Evolutionary conservation across 1,284 basidiomycete species (phyloP).

Genomic region (Coriolopsis trogii): DNA sequence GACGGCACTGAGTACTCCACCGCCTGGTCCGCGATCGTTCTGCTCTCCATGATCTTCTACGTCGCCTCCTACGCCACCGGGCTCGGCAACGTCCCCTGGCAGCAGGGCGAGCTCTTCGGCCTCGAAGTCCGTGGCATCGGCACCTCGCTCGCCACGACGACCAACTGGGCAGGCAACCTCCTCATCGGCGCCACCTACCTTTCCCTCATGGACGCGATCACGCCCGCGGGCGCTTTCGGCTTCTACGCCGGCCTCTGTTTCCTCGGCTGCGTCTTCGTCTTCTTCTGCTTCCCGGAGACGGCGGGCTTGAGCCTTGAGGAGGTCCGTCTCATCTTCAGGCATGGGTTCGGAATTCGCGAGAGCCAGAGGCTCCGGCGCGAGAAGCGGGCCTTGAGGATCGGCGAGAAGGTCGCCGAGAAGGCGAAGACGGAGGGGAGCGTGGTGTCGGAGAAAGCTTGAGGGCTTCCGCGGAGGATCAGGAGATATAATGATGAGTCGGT

Average conservation of each 20-base stretch:
- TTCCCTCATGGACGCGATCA: slow-evolving; percentile 75
- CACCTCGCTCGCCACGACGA: slow-evolving; percentile 78
- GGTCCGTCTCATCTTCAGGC: slow-evolving; percentile 61
- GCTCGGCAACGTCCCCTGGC: slow-evolving; percentile 83
- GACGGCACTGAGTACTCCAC: slow-evolving; percentile 66
- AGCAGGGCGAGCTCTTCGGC: slow-evolving; percentile 83
- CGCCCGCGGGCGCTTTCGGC: slow-evolving; percentile 78
- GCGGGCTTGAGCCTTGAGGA: slow-evolving; percentile 79
- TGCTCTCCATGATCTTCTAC: slow-evolving; percentile 80
- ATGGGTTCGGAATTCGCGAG: slow-evolving; percentile 61
- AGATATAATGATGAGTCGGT: background rate
- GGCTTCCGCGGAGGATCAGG: background rate
- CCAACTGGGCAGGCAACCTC: slow-evolving; percentile 82
- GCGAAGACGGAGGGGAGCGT: background rate
- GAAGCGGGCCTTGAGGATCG: slow-evolving; percentile 39
- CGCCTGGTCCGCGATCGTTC: slow-evolving; percentile 69
- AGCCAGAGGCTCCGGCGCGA: slow-evolving; percentile 49
- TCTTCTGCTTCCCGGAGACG: slow-evolving; percentile 78
- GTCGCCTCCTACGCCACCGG: slow-evolving; percentile 84
- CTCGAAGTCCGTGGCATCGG: slow-evolving; percentile 84
- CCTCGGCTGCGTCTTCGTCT: slow-evolving; percentile 70
- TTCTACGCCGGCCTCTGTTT: slow-evolving; percentile 80
- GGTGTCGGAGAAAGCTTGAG: background rate
- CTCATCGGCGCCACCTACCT: slow-evolving; percentile 82
- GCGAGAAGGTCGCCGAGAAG: slow-evolving; percentile 1